Conservation (phyloP, 140 eudicot species). For the Senecio squalidus region DNA sequence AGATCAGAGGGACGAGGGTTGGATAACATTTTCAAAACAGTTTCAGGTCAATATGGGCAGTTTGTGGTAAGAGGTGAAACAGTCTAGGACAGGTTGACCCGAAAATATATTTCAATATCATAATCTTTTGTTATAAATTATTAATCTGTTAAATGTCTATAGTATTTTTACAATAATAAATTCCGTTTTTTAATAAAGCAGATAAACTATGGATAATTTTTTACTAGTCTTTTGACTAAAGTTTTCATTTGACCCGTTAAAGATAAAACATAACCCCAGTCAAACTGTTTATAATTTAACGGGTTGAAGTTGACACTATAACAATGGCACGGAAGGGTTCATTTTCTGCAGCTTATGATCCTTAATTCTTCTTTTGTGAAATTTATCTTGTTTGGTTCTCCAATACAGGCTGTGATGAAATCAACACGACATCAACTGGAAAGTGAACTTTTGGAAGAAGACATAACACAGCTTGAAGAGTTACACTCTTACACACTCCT, state of each 20-base stretch:
- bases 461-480: constrained; percentile 66
- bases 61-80: too few species aligned
- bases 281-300: not conserved
- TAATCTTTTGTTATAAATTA: not conserved
- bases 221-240: not conserved
- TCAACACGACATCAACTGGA: constrained; percentile 84
- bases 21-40: too few species aligned
- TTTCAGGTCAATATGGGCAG: too few species aligned
- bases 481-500: constrained; percentile 76
- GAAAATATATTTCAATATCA: too few species aligned
- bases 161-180: not conserved
- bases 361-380: not conserved
- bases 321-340: not conserved
- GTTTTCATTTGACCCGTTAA: not conserved
- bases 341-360: not conserved
- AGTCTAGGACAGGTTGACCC: too few species aligned
- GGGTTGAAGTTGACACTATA: not conserved
- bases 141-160: not conserved
- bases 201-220: too few species aligned
- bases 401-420: constrained; percentile 83
- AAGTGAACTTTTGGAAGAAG: constrained; percentile 70
- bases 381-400: not conserved
- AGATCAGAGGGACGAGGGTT: too few species aligned
- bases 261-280: not conserved
- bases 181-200: not conserved